A percentile compares a stretch with the other conserved stretches of the same genome.
Conservation (phyloP, 2,329 filamentous ascomycete genomes). For the Aspergillus sp. region DNA sequence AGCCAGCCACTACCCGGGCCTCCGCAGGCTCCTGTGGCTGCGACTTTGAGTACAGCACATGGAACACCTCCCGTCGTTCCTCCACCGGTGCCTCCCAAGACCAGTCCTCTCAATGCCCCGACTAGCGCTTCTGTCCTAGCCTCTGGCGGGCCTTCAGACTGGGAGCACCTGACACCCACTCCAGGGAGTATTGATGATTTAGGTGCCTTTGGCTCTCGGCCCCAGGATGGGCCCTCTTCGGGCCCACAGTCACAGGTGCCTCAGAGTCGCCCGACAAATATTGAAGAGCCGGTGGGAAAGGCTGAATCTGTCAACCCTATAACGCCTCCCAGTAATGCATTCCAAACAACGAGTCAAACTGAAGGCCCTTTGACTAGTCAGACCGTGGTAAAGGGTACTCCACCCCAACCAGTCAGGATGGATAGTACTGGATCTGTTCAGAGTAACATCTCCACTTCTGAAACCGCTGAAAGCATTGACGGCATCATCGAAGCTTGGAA, state of each 20-base stretch:
- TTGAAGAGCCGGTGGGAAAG: conserved; percentile 3
- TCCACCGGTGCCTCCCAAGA: conserved; percentile 28
- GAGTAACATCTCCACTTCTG: conserved; percentile 28
- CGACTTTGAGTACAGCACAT: background rate
- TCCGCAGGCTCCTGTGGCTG: background rate
- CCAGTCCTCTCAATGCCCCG: conserved; percentile 22
- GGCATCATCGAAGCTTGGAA: conserved; percentile 49
- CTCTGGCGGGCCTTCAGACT: conserved; percentile 49
- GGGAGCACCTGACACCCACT: conserved; percentile 47
- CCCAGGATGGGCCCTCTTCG: conserved; percentile 7
- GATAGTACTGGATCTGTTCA: conserved; percentile 34
- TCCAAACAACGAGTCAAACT: background rate
- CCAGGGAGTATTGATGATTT: conserved; percentile 43
- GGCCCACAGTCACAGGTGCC: conserved; percentile 15
- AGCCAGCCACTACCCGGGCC: conserved; percentile 8
- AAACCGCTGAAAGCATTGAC: conserved; percentile 43
- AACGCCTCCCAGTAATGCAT: conserved; percentile 7
- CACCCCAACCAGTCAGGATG: conserved; percentile 25
- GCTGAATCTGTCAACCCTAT: conserved; percentile 11
- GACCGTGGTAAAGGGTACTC: conserved; percentile 16
- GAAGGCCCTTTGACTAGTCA: conserved; percentile 29
- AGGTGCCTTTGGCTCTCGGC: conserved; percentile 26
- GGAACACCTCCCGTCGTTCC: conserved; percentile 12
- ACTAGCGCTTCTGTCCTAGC: conserved; percentile 43
- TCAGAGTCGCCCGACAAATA: conserved; percentile 16